Evolutionary conservation across 2,329 filamentous ascomycete species (phyloP), one percentile per base, ranked within the genome.

Genomic region (Sclerotinia spermophila): DNA sequence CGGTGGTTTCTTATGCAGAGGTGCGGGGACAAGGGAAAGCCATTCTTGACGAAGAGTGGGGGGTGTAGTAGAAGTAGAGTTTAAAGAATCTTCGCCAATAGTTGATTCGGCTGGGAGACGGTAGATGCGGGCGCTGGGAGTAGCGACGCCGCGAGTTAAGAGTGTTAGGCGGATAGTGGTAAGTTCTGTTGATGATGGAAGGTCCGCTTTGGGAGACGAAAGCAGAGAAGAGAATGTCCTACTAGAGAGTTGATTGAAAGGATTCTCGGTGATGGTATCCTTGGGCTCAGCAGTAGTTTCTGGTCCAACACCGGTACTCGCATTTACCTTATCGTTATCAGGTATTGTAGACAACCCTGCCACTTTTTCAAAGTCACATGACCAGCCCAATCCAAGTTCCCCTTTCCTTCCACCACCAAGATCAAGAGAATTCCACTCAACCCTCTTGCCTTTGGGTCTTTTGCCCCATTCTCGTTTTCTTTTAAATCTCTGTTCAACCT

Each of bases 311-410:
- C 40, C n/a, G 5, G 53, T 35, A 44, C 5, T 35, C 19, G 48
- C 40, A 44, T 73, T 48, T 3, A 53, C 71, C 15, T 71, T 61
- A 35, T 75, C 68, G 45, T 40, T 66, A 5, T 69, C 61, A 13
- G 68, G 55, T 5, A 72, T 19, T 30, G 48, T 38, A 56, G 58
- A 15, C 15, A 73, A 13, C 10, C 71, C 73, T 64, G 74, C 53
- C 27, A 78, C 51, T 33, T 68, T 82, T 77, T 93, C 90, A 86
- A 93, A 97, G 77, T 97, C 93, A 80, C 92, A 97, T 15, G 89
- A 87, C 86, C 92, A 93, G 0, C 94, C 94, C 67, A 87, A 82
- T 2, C 96, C 96, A 44, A 97, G 78, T 79, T 98, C 96, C 1
- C 95, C 95, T 77, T 89, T 94, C 67, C 88, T 87, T 1, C 87